phyloP scores from a whole-genome alignment of 2,329 filamentous ascomycete species.

The Fusarium veterinarium region DNA sequence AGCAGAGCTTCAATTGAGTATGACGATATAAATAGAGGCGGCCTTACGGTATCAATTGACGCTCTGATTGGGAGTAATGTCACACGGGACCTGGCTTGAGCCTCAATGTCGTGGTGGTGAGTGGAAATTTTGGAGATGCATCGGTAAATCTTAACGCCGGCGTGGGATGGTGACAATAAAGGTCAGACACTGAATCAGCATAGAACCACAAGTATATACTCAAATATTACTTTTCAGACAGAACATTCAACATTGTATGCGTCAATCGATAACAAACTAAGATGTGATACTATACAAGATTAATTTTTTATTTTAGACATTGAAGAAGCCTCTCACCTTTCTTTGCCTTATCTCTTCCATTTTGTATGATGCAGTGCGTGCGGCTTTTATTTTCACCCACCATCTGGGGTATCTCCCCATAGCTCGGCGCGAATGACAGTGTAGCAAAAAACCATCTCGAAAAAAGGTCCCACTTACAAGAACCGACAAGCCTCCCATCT shows the following conservation, averaged over 20 bases:
- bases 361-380: neutral
- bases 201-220: neutral
- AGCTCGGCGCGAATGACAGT: conserved; percentile 39
- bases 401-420: conserved; percentile 18
- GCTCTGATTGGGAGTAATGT: conserved; percentile 30
- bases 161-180: conserved; percentile 21
- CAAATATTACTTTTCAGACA: neutral
- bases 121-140: conserved; percentile 47
- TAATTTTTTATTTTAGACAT: rapidly evolving
- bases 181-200: neutral
- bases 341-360: neutral
- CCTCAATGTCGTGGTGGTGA: conserved; percentile 33
- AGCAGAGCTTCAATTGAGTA: neutral
- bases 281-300: rapidly evolving
- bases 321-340: rapidly evolving
- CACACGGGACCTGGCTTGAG: conserved; percentile 17
- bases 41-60: conserved; percentile 39
- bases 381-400: conserved; percentile 10
- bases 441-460: conserved; percentile 41
- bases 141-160: conserved; percentile 49
- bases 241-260: rapidly evolving
- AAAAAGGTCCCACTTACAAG: conserved; percentile 37
- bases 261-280: rapidly evolving
- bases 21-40: too few relatives aligned
- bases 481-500: conserved; percentile 24